phyloP scores from a whole-genome alignment of 2,329 filamentous ascomycete species.

The Fusarium nodosum region DNA sequence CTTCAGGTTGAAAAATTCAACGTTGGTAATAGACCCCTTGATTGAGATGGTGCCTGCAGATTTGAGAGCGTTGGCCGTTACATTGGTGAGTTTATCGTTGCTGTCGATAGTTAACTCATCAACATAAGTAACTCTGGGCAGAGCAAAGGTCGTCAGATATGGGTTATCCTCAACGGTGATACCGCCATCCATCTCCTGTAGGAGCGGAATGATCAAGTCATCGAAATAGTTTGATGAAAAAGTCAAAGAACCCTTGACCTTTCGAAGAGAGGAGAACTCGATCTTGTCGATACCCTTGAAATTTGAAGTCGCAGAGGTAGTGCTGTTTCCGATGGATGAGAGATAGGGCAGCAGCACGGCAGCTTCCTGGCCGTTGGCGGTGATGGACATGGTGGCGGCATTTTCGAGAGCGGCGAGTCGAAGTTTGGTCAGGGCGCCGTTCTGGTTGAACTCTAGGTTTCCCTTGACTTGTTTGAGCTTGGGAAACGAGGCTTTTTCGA shows the following conservation, averaged over 20 bases:
- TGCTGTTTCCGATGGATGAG: slow-evolving; percentile 43
- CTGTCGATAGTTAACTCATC: slow-evolving; percentile 42
- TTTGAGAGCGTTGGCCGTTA: slow-evolving; percentile 50
- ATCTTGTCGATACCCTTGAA: slow-evolving; percentile 40
- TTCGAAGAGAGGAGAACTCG: slow-evolving; percentile 44
- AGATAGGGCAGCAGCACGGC: slow-evolving; percentile 43
- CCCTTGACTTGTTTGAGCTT: slow-evolving; percentile 47
- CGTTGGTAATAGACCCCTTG: slow-evolving; percentile 46
- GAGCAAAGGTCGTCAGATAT: slow-evolving; percentile 43
- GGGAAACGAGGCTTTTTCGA: slow-evolving; percentile 40
- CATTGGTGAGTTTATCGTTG: slow-evolving; percentile 47
- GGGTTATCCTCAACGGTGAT: slow-evolving; percentile 48
- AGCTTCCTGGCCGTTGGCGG: slow-evolving; percentile 42
- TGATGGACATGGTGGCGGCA: slow-evolving; percentile 47
- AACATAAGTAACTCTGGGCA: slow-evolving; percentile 42
- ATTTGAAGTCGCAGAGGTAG: slow-evolving; percentile 45
- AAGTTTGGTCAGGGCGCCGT: slow-evolving; percentile 39
- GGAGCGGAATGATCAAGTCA: slow-evolving; percentile 45
- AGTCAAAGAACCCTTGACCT: slow-evolving; percentile 44
- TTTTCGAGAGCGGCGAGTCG: slow-evolving; percentile 43
- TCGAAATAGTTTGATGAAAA: slow-evolving; percentile 43
- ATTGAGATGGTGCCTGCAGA: slow-evolving; percentile 45
- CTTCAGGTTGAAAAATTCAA: slow-evolving; percentile 48
- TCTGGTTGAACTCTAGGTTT: slow-evolving; percentile 46
- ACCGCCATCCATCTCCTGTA: slow-evolving; percentile 45